These are phyloP conservation scores for Aspergillus mulundensis DNA, from an alignment of 495 filamentous ascomycete species.

Conservation along the genomic window DNA sequence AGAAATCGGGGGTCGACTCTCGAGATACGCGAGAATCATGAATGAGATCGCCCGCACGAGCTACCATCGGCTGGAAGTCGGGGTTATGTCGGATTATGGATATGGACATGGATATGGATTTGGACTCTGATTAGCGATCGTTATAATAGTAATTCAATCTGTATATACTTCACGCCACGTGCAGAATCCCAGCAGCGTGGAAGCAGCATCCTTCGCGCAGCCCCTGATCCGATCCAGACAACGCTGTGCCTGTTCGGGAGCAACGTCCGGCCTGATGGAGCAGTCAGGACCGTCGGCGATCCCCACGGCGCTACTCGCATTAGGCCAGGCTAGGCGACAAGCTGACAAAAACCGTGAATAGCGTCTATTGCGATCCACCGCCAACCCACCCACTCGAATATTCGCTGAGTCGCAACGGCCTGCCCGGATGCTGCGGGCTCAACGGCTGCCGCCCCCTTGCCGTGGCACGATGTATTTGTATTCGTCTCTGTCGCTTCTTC, in stretches of 20 bases:
- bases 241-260: background rate
- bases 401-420: background rate
- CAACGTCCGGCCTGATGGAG: background rate
- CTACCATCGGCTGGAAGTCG: background rate
- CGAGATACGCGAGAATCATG: background rate
- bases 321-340: background rate
- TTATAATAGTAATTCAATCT: background rate
- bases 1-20: slow-evolving; percentile 18
- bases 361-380: background rate
- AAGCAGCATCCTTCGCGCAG: slow-evolving; percentile 1
- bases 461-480: background rate
- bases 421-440: background rate
- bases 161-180: background rate
- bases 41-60: background rate
- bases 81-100: background rate
- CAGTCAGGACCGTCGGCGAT: background rate
- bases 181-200: background rate
- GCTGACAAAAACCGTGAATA: background rate
- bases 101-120: background rate
- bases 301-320: background rate
- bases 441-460: background rate
- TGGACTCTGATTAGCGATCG: background rate
- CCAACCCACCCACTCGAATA: background rate
- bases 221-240: background rate
- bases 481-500: slow-evolving; percentile 4